phyloP scores from a whole-genome alignment of 164 flowering plant species.

The Dillenia suffruticosa region DNA sequence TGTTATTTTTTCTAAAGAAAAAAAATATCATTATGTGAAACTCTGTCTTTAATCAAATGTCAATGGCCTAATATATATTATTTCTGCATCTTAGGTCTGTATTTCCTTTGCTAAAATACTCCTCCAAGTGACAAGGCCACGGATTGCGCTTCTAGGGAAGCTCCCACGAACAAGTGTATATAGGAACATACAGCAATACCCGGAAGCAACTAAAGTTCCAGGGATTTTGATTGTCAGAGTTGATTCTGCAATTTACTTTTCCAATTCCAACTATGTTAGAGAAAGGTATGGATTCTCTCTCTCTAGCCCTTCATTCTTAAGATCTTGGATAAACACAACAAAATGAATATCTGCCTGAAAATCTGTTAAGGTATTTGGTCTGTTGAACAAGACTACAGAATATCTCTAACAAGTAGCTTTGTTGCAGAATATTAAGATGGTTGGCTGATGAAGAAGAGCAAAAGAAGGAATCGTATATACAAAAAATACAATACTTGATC shows the following conservation, averaged over 20 bases:
- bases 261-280: slow-evolving; percentile 76
- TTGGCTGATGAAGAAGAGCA: slow-evolving; percentile 64
- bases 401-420: neutral
- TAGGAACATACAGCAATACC: slow-evolving; percentile 69
- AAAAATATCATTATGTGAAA: neutral
- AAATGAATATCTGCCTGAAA: neutral
- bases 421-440: slow-evolving; percentile 74
- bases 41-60: neutral
- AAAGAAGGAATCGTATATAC: slow-evolving; percentile 18
- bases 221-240: slow-evolving; percentile 64
- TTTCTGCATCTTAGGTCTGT: slow-evolving; percentile 36
- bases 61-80: neutral
- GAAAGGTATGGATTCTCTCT: slow-evolving; percentile 49
- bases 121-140: slow-evolving; percentile 79
- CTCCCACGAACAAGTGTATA: slow-evolving; percentile 60
- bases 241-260: slow-evolving; percentile 83
- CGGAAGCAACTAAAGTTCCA: slow-evolving; percentile 59
- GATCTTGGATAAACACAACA: neutral
- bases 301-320: neutral
- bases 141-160: slow-evolving; percentile 68
- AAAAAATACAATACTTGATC: slow-evolving; percentile 50
- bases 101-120: slow-evolving; percentile 81
- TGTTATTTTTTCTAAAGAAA: neutral
- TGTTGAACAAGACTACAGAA: no score
- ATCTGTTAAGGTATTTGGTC: neutral